Base-by-base conservation (phyloP, 352 stramenopile genomes). In the Pythium scleroteichum region DNA sequence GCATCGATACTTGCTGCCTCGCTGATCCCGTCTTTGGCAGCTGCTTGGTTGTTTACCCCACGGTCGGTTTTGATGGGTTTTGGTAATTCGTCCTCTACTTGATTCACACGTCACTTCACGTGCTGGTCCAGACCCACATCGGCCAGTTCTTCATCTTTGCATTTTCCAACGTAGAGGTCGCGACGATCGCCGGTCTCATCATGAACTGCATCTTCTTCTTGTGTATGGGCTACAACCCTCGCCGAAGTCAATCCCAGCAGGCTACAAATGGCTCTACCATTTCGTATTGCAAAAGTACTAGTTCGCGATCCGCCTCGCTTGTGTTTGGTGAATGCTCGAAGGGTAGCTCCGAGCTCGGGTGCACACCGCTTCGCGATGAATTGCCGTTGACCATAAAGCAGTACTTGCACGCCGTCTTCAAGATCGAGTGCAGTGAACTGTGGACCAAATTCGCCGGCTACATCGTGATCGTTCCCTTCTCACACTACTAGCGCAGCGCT, bases 131-230 rank as follows among this genome's bases (percentile, higher is more conserved):
- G 22, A 84, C 71, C 20, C 89, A 80, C 68, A 68, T 88, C 9
- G 78, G 74, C 16, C 79, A 96, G 60, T 86, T 85, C 50, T 72
- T 94, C 20, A 75, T 82, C 58, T 68, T 64, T 13, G 49, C 56
- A 2, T 32, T 84, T 32, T 71, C 76, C 8, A 64, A 53, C 27
- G 27, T 75, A 14, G 50, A 73, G 19, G 50, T 69, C 20, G 76
- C 76, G 12, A 57, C 53, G 17, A 48, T 74, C 27, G 47, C 50
- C 13, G 64, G 62, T 19, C 44, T 64, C 26, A 50, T 78, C 24
- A 35, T 82, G 17, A 72, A 74, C 46, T 62, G 72, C 13, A 59
- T 85, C 56, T 72, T 77, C 33, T 67, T 80, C 38, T 16, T 82
- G 7, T 76, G 83, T 47, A 61, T 62, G 22, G 78, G 78, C 5